Evolutionary conservation across 257 asterid species (phyloP).

Genomic region (Nicotiana noctiflora): DNA sequence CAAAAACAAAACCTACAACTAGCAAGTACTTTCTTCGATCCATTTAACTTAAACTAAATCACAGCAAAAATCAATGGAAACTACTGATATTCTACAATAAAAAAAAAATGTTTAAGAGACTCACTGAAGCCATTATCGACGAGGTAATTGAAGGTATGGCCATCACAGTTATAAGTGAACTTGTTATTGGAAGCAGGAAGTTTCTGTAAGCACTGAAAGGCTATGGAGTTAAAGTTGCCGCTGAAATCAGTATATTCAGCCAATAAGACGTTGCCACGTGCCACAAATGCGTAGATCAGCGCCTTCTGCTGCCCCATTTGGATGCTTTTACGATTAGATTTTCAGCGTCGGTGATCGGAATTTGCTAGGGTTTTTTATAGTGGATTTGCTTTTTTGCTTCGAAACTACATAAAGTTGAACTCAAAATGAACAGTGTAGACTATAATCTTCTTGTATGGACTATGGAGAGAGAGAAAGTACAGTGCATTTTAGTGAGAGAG

Average conservation of each 20-base stretch:
- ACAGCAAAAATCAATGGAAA: not conserved
- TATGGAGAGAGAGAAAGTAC: not conserved
- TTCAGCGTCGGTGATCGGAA: not conserved
- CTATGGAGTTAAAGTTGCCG: conserved; percentile 27
- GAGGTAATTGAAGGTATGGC: conserved; percentile 12
- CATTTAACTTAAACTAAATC: not conserved
- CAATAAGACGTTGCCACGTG: conserved; percentile 22
- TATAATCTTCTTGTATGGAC: not conserved
- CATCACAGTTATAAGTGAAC: conserved; percentile 9
- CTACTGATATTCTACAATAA: not conserved
- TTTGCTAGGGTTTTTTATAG: not conserved
- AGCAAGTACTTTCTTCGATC: not conserved
- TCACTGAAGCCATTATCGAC: conserved; percentile 12
- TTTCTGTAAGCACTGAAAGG: conserved; percentile 26
- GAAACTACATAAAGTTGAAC: not conserved
- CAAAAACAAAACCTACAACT: not conserved
- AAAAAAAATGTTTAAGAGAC: not conserved
- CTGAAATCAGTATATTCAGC: conserved; percentile 25
- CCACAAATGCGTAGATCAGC: conserved; percentile 31
- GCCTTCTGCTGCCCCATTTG: conserved; percentile 16
- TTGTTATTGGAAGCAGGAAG: conserved; percentile 8
- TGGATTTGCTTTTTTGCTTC: not conserved
- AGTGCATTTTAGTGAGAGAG: too few species aligned
- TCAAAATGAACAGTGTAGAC: not conserved
- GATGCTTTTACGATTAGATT: not conserved